These are phyloP conservation scores for Colletotrichum phormii DNA, from an alignment of 2,329 filamentous ascomycete species.

Conservation along the genomic window DNA sequence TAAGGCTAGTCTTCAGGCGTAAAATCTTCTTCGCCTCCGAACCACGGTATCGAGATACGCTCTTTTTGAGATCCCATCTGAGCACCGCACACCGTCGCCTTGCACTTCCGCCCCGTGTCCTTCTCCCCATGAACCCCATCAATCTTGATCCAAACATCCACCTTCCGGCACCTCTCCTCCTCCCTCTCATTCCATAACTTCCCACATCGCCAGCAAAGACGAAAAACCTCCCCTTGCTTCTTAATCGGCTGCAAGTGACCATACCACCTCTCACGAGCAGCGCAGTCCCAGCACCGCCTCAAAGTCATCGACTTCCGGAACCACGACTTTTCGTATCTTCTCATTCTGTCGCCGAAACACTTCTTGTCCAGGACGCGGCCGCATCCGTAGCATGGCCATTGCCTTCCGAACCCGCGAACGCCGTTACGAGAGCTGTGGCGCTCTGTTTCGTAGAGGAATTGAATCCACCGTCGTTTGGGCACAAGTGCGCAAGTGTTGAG, in stretches of 20 bases:
- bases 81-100: background rate
- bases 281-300: constrained; percentile 22
- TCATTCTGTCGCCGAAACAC: constrained; percentile 8
- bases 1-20: no score
- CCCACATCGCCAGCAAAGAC: constrained; percentile 11
- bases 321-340: background rate
- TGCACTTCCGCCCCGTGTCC: background rate
- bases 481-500: background rate
- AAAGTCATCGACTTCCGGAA: background rate
- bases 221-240: background rate
- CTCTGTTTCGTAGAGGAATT: background rate
- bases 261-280: background rate
- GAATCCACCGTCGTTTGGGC: background rate
- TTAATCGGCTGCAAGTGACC: constrained; percentile 8
- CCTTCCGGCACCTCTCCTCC: background rate
- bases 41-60: no score
- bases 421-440: background rate
- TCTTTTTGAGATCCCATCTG: no score
- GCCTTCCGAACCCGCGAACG: background rate
- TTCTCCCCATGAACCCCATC: background rate
- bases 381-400: constrained; percentile 13
- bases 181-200: background rate
- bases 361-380: background rate
- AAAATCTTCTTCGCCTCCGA: no score
- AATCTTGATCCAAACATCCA: background rate